Conservation (phyloP, 768 basidiomycete species). For the Thelephora aurantiotincta region DNA sequence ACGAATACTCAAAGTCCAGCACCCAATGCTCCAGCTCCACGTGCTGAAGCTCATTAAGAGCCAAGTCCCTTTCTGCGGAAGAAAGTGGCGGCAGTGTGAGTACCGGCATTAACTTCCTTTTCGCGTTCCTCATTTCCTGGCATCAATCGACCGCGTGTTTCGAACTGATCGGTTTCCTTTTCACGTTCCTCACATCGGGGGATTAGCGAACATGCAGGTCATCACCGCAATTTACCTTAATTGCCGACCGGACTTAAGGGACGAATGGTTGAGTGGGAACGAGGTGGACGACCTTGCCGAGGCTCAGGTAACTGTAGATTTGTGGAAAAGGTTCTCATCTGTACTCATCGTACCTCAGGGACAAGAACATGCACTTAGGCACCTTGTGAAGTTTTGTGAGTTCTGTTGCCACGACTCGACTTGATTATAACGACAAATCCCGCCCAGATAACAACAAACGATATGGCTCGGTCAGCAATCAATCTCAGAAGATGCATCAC, state of each 20-base stretch:
- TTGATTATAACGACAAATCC: constrained; percentile 6
- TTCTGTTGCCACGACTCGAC: constrained; percentile 6
- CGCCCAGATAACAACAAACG: constrained; percentile 75
- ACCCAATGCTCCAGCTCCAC: constrained; percentile 88
- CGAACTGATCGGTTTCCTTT: constrained; percentile 1
- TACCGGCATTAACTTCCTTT: neutral
- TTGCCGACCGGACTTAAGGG: constrained; percentile 89
- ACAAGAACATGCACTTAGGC: constrained; percentile 88
- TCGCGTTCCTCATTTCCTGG: neutral
- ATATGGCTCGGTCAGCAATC: constrained; percentile 51
- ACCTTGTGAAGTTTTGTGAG: constrained; percentile 90
- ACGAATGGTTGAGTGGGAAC: constrained; percentile 92
- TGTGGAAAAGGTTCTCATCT: neutral
- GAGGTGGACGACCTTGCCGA: constrained; percentile 90
- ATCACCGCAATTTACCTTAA: constrained; percentile 98
- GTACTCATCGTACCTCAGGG: constrained; percentile 33
- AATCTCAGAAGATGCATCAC: constrained; percentile 44
- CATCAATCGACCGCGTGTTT: neutral
- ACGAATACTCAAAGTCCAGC: constrained; percentile 84
- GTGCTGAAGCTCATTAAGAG: constrained; percentile 96
- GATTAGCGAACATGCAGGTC: constrained; percentile 95
- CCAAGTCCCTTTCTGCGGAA: constrained; percentile 94
- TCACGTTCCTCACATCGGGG: neutral
- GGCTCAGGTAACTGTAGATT: constrained; percentile 47
- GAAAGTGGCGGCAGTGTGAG: constrained; percentile 95